A percentile compares a stretch with the other conserved stretches of the same genome.
phyloP scores from a whole-genome alignment of 2,329 filamentous ascomycete genomes.

The Fusarium paranaense region DNA sequence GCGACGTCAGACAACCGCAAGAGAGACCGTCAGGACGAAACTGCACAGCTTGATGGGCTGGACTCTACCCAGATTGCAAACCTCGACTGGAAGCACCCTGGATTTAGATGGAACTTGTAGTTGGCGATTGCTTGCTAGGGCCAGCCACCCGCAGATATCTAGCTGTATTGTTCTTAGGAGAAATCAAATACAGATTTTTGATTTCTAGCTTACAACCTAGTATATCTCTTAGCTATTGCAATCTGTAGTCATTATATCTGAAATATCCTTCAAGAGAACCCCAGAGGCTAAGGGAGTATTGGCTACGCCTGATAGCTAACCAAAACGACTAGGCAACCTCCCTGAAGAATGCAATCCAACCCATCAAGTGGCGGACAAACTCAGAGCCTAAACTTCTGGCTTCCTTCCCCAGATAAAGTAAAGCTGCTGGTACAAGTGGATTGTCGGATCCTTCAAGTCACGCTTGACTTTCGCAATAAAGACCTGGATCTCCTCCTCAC shows the following conservation, averaged over 20 bases:
- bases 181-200: neutral
- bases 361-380: neutral
- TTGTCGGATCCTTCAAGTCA: slow-evolving; percentile 28
- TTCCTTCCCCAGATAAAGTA: slow-evolving; percentile 37
- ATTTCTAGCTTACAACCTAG: neutral
- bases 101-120: slow-evolving; percentile 67
- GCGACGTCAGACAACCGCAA: slow-evolving; percentile 72
- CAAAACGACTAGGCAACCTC: neutral
- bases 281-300: neutral
- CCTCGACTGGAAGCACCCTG: slow-evolving; percentile 76
- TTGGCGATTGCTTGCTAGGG: neutral
- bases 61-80: slow-evolving; percentile 66
- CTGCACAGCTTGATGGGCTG: slow-evolving; percentile 67
- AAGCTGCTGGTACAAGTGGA: slow-evolving; percentile 33
- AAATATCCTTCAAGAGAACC: neutral
- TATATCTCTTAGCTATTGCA: neutral
- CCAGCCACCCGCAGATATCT: neutral
- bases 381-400: neutral
- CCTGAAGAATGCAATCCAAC: neutral
- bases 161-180: neutral
- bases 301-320: neutral
- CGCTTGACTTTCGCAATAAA: slow-evolving; percentile 29
- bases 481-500: slow-evolving; percentile 29
- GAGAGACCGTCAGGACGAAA: slow-evolving; percentile 66
- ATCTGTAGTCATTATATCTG: neutral